Evolutionary conservation across 2,329 filamentous ascomycete genomes (phyloP).

Genomic region (Penicillium sp.): DNA sequence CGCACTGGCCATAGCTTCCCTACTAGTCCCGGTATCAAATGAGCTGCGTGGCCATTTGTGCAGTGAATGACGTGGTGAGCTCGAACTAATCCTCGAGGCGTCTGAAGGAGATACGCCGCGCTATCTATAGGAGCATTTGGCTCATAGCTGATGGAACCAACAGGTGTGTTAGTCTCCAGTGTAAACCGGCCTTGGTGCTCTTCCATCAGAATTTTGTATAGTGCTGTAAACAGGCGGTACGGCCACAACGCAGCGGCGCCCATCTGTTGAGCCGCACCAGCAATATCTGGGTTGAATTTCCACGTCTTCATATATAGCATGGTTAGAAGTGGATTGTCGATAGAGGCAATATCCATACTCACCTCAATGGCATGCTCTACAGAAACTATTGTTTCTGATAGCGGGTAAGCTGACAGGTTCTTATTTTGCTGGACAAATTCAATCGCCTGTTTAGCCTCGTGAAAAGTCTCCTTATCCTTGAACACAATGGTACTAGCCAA

Average conservation of each 20-base stretch:
- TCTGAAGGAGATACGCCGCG: neutral
- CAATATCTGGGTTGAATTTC: neutral
- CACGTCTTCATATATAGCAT: neutral
- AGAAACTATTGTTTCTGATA: neutral
- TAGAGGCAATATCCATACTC: neutral
- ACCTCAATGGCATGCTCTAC: neutral
- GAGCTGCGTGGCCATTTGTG: neutral
- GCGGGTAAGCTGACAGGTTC: neutral
- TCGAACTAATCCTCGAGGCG: neutral
- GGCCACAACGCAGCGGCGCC: neutral
- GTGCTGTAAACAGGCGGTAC: neutral
- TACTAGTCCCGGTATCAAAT: neutral
- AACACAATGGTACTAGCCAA: neutral
- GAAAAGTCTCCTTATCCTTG: neutral
- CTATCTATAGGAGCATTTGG: neutral
- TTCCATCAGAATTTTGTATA: neutral
- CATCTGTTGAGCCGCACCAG: neutral
- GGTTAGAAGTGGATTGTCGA: neutral
- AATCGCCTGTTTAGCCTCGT: neutral
- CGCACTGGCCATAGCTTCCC: neutral
- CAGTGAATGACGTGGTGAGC: neutral
- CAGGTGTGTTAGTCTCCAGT: neutral
- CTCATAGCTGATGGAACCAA: neutral
- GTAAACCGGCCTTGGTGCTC: neutral
- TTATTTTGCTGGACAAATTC: neutral